phyloP scores from a whole-genome alignment of 2,329 filamentous ascomycete species.

The Clarireedia paspali region DNA sequence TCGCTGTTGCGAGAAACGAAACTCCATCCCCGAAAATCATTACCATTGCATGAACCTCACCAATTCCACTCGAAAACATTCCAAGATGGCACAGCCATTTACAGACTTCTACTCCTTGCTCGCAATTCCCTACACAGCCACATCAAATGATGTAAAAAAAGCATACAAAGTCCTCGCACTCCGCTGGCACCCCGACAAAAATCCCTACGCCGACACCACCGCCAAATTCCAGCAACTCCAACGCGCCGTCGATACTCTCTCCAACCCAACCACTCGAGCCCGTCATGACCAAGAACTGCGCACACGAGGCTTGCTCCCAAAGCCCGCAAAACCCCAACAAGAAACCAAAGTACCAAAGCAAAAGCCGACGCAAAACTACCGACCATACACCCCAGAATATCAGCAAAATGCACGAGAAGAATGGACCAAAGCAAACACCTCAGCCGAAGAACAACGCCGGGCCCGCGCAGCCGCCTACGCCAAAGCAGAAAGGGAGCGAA shows the following conservation, averaged over 20 bases:
- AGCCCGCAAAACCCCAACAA: too few relatives aligned
- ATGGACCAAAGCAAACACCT: background rate
- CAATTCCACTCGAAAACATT: background rate
- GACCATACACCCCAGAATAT: too few relatives aligned
- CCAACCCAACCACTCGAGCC: background rate
- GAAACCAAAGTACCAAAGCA: too few relatives aligned
- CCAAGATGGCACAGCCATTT: background rate
- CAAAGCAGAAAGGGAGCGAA: background rate
- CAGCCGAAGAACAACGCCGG: too few relatives aligned
- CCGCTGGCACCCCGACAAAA: background rate
- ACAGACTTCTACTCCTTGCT: background rate
- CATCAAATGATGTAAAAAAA: background rate
- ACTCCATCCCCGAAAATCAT: too few relatives aligned
- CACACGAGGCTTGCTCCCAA: background rate
- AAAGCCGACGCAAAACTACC: too few relatives aligned
- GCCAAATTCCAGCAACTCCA: background rate
- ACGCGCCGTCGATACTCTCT: background rate
- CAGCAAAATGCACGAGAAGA: background rate
- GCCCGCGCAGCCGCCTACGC: background rate
- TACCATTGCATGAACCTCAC: too few relatives aligned
- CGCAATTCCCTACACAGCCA: background rate
- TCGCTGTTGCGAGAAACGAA: too few relatives aligned
- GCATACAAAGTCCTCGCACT: background rate
- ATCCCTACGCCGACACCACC: background rate
- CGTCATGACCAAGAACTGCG: background rate